Evolutionary conservation across 176 grass and related monocot genomes (phyloP).

Genomic region (Olyra latifolia): DNA sequence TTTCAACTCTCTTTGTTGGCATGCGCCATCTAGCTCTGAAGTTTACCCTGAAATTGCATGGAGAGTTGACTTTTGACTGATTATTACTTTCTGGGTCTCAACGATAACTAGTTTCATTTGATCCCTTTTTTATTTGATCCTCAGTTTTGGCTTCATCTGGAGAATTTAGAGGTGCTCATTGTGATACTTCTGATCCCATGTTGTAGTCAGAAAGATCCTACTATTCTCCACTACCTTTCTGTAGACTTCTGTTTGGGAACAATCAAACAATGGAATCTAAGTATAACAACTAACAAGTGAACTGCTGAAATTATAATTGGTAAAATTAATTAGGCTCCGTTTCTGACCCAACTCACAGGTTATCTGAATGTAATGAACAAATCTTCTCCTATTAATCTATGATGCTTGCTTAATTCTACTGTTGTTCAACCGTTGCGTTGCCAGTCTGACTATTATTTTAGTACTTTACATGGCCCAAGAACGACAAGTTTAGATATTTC

Average conservation of each 20-base stretch:
- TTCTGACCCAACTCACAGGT: constrained; percentile 1
- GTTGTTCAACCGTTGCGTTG: not conserved
- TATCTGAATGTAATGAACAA: not conserved
- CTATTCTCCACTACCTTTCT: no score
- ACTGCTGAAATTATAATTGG: constrained; percentile 11
- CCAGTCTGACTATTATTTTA: not conserved
- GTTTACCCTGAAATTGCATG: not conserved
- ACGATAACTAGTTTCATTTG: not conserved
- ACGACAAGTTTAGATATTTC: not conserved
- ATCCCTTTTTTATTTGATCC: not conserved
- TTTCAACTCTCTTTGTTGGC: not conserved
- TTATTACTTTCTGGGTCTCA: not conserved
- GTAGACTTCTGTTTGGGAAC: not conserved
- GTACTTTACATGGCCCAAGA: not conserved
- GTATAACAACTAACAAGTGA: not conserved
- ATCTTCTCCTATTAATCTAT: constrained; percentile 10
- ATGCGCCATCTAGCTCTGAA: not conserved
- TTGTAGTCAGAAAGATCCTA: not conserved
- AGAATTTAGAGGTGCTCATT: not conserved
- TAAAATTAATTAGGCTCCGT: not conserved
- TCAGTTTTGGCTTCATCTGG: not conserved
- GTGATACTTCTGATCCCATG: not conserved
- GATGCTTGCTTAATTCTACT: not conserved
- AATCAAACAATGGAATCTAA: not conserved
- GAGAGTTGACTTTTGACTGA: not conserved